phyloP scores from a whole-genome alignment of 495 filamentous ascomycete genomes.

The Neurospora tetraspora region DNA sequence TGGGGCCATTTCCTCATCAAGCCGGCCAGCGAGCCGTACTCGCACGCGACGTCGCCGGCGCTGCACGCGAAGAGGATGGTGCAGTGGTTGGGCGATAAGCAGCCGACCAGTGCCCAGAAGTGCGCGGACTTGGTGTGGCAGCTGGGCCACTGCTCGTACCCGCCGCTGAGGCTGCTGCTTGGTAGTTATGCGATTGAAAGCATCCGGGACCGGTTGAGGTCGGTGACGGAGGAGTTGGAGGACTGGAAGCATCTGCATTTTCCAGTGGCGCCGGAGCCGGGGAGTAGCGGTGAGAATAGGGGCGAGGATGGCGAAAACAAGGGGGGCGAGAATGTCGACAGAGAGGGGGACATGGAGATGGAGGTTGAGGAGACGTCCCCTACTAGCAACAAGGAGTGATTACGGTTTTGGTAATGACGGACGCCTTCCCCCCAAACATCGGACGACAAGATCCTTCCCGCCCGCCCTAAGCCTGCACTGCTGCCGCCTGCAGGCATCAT shows the following conservation, averaged over 20 bases:
- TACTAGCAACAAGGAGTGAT: neutral
- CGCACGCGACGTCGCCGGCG: conserved; percentile 63
- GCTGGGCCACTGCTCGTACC: conserved; percentile 83
- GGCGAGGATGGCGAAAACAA: neutral
- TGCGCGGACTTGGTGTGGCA: conserved; percentile 97
- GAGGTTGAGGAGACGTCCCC: neutral
- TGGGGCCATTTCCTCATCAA: conserved; percentile 93
- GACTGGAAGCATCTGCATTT: conserved; percentile 79
- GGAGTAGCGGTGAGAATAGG: neutral
- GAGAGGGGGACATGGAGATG: neutral
- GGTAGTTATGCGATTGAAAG: conserved; percentile 94
- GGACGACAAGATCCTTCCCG: neutral
- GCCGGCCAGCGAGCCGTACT: conserved; percentile 71
- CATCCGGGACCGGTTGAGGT: conserved; percentile 77
- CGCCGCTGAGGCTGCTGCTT: conserved; percentile 72
- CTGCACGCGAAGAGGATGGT: conserved; percentile 87
- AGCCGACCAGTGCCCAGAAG: conserved; percentile 86
- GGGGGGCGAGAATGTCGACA: neutral
- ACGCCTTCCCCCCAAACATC: neutral
- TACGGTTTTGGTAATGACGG: neutral
- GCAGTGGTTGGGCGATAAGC: conserved; percentile 87
- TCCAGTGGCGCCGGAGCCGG: conserved; percentile 27
- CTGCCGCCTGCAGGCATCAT: neutral
- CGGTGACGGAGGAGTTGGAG: conserved; percentile 89
- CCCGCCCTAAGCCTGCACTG: neutral